These are phyloP conservation scores for Rhododendron simsii DNA, from an alignment of 148 eudicot species.

Conservation along the genomic window DNA sequence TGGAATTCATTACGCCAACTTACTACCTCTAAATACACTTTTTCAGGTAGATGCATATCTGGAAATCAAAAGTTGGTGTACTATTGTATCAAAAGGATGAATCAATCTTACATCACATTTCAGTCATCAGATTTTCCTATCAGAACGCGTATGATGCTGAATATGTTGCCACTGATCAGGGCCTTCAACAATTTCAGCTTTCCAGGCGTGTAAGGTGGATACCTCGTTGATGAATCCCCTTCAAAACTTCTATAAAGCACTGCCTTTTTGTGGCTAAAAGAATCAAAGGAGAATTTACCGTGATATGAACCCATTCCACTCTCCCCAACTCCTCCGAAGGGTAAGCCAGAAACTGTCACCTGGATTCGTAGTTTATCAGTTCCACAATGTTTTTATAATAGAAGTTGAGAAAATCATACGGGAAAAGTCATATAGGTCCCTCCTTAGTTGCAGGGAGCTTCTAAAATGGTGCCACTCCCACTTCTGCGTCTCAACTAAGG, in stretches of 20 bases:
- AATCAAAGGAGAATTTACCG: slow-evolving; percentile 66
- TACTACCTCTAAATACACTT: neutral
- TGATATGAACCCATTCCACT: slow-evolving; percentile 77
- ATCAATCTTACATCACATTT: neutral
- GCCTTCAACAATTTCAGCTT: slow-evolving; percentile 47
- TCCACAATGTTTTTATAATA: neutral
- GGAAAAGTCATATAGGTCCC: neutral
- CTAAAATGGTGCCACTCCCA: too few species aligned
- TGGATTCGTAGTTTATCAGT: slow-evolving; percentile 18
- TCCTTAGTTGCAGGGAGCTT: neutral
- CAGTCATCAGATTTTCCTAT: slow-evolving; percentile 15
- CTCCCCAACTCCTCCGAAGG: slow-evolving; percentile 87
- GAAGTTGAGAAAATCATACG: neutral
- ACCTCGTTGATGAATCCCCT: slow-evolving; percentile 48
- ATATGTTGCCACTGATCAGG: slow-evolving; percentile 32
- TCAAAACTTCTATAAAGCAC: slow-evolving; percentile 48
- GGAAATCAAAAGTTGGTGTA: neutral
- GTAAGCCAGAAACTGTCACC: slow-evolving; percentile 46
- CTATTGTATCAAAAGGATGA: neutral
- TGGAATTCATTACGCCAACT: neutral
- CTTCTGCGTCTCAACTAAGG: too few species aligned
- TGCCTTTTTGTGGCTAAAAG: slow-evolving; percentile 67
- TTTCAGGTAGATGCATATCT: neutral
- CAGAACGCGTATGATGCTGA: slow-evolving; percentile 26
- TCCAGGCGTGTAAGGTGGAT: slow-evolving; percentile 54